Percentiles rank a stretch among this genome's conserved stretches.
These are phyloP conservation scores for Cucurbita pepo DNA, from an alignment of 306 rosid genomes.

Conservation along the genomic window DNA sequence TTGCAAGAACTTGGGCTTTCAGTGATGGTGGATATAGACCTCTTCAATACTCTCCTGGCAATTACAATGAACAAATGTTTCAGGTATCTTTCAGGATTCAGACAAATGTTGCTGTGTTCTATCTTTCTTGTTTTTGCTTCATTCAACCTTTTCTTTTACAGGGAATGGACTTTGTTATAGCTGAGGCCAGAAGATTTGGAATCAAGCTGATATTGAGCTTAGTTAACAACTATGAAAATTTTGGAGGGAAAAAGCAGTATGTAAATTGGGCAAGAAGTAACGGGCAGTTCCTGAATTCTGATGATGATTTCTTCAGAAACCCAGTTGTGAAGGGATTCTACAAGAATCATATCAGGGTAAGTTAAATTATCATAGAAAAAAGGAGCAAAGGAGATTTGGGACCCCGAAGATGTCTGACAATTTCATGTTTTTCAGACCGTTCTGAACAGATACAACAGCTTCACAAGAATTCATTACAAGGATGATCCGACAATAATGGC, in stretches of 20 bases:
- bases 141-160: constrained; percentile 8
- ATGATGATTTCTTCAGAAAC: constrained; percentile 77
- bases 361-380: neutral
- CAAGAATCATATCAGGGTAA: constrained; percentile 63
- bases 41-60: constrained; percentile 75
- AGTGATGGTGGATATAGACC: constrained; percentile 85
- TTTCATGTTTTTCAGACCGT: constrained; percentile 38
- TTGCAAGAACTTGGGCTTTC: constrained; percentile 96
- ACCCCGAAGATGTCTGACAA: neutral
- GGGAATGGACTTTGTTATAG: constrained; percentile 79
- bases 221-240: constrained; percentile 77
- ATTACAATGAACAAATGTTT: constrained; percentile 69
- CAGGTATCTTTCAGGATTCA: constrained; percentile 24
- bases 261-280: constrained; percentile 84
- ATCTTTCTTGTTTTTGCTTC: neutral
- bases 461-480: constrained; percentile 54
- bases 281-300: constrained; percentile 63
- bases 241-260: constrained; percentile 91
- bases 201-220: constrained; percentile 82
- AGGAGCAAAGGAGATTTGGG: neutral
- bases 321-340: constrained; percentile 60
- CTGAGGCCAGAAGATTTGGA: constrained; percentile 70
- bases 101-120: neutral
- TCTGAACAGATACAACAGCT: constrained; percentile 54
- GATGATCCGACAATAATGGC: constrained; percentile 93